phyloP scores from a whole-genome alignment of 495 filamentous ascomycete genomes.

The Penicillium lividum region DNA sequence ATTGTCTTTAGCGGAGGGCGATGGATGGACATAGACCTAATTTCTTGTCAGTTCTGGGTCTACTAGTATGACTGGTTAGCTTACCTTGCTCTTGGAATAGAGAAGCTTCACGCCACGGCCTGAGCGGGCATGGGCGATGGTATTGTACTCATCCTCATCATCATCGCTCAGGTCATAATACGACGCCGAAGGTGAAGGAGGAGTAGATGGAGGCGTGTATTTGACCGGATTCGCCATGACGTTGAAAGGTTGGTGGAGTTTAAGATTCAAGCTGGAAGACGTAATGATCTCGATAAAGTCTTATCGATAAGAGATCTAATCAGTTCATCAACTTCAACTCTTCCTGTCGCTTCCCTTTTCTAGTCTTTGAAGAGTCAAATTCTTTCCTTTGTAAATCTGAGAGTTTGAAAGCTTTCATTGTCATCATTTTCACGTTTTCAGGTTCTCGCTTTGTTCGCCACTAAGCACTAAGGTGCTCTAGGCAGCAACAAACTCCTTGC shows the following conservation, averaged over 20 bases:
- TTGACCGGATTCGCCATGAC: constrained; percentile 37
- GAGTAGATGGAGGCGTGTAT: constrained; percentile 49
- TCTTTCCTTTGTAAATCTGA: neutral
- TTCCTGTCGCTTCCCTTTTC: no score
- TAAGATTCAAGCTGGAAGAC: constrained; percentile 10
- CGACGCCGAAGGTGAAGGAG: constrained; percentile 79
- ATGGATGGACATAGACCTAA: constrained; percentile 96
- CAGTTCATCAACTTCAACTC: no score
- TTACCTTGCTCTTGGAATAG: constrained; percentile 93
- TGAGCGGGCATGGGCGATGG: constrained; percentile 79
- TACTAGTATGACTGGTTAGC: constrained; percentile 10
- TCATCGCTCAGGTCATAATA: constrained; percentile 98
- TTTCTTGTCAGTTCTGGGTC: constrained; percentile 4
- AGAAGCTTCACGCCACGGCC: constrained; percentile 92
- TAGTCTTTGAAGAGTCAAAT: neutral
- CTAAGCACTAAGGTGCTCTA: neutral
- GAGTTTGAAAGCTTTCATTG: neutral
- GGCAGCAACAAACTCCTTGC: constrained; percentile 7
- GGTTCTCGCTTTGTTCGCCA: neutral
- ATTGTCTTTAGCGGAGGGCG: constrained; percentile 90
- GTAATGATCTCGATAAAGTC: constrained; percentile 24
- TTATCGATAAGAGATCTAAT: constrained; percentile 6
- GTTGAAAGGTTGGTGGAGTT: constrained; percentile 5
- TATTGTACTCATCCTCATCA: constrained; percentile 93
- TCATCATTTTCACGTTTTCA: neutral